phyloP scores from a whole-genome alignment of 108 stramenopile genomes.

The Asterionellopsis glacialis region DNA sequence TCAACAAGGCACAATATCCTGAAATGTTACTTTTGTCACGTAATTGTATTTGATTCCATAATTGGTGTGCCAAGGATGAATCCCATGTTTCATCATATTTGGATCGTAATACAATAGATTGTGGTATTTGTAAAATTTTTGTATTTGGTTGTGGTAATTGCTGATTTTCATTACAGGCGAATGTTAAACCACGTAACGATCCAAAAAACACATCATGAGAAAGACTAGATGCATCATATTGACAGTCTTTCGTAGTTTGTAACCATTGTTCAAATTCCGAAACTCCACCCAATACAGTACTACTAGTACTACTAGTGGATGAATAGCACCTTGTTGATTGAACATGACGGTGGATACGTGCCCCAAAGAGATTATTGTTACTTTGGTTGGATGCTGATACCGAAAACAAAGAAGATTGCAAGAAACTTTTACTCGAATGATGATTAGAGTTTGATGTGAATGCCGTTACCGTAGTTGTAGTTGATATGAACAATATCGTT shows the following conservation, averaged over 20 bases:
- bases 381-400: no score
- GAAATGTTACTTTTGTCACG: constrained; percentile 40
- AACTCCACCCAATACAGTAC: constrained; percentile 30
- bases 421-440: no score
- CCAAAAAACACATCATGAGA: constrained; percentile 17
- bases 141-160: no score
- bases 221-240: constrained; percentile 14
- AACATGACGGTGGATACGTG: no score
- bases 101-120: constrained; percentile 38
- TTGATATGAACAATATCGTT: no score
- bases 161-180: no score
- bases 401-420: no score
- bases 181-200: constrained; percentile 43
- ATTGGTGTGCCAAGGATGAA: constrained; percentile 43
- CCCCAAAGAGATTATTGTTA: no score
- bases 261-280: constrained; percentile 62
- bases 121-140: constrained; percentile 31
- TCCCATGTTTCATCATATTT: constrained; percentile 61
- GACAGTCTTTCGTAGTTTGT: constrained; percentile 2
- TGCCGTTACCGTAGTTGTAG: no score
- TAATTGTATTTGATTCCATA: constrained; percentile 56
- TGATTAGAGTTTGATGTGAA: no score
- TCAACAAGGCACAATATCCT: constrained; percentile 35
- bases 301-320: no score
- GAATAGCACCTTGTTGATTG: no score